These are phyloP conservation scores for Candida boidinii DNA, from an alignment of 805 yeast species.

Conservation along the genomic window DNA sequence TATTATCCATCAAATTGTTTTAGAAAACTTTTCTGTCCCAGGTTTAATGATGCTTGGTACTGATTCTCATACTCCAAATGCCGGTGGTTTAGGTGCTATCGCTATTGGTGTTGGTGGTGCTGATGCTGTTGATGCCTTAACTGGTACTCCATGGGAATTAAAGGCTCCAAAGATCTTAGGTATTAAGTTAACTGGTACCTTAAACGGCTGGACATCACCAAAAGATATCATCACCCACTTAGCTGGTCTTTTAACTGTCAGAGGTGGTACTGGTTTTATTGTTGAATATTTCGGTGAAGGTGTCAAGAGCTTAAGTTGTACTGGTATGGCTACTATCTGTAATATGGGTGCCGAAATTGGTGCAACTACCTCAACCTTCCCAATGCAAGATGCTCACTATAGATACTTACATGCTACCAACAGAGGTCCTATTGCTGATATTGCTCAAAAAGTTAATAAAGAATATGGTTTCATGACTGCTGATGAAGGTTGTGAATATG, in stretches of 20 bases:
- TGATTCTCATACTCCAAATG: conserved; percentile 96
- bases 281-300: conserved; percentile 97
- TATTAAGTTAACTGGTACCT: conserved; percentile 85
- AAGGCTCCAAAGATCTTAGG: conserved; percentile 96
- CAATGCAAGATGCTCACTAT: conserved; percentile 85
- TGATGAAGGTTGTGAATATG: conserved; percentile 90
- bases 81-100: conserved; percentile 96
- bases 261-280: conserved; percentile 97
- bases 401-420: conserved; percentile 82
- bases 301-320: conserved; percentile 84
- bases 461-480: conserved; percentile 67
- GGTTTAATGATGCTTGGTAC: conserved; percentile 96
- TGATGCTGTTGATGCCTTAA: conserved; percentile 95
- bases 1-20: conserved; percentile 92
- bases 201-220: conserved; percentile 96
- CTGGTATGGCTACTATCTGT: conserved; percentile 99
- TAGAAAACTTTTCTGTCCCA: conserved; percentile 96
- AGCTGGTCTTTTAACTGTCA: conserved; percentile 91
- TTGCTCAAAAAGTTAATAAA: conserved; percentile 58
- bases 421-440: conserved; percentile 77
- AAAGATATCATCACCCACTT: conserved; percentile 89
- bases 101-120: conserved; percentile 99
- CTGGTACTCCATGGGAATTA: conserved; percentile 93
- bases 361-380: conserved; percentile 97
- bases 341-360: conserved; percentile 99